A percentile compares a stretch with the other conserved stretches of the same genome.
phyloP scores from a whole-genome alignment of 78 protist species.

The Emiliania huxleyi region DNA sequence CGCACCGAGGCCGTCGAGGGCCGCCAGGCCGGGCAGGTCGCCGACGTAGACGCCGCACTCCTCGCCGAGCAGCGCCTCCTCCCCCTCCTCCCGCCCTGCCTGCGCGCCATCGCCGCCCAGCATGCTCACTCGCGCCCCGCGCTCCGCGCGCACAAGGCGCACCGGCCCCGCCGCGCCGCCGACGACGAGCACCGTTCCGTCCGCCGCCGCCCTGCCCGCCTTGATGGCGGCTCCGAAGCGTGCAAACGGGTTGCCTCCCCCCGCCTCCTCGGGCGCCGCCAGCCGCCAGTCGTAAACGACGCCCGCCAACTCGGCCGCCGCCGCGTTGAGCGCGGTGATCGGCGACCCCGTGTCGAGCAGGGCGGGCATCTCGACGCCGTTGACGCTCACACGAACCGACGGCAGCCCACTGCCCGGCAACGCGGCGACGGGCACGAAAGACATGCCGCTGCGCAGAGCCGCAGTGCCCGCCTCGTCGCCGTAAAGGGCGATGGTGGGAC shows the following conservation, averaged over 20 bases:
- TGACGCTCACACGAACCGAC: not conserved
- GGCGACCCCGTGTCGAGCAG: constrained; percentile 4
- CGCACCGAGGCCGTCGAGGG: not conserved
- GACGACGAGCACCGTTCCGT: not conserved
- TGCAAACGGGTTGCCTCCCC: not conserved
- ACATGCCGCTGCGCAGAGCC: not conserved
- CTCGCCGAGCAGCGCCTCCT: too few relatives aligned
- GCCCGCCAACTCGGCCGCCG: not conserved
- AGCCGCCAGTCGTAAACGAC: too few relatives aligned
- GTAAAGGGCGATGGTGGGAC: not conserved
- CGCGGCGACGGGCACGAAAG: not conserved
- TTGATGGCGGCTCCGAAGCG: not conserved
- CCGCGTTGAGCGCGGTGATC: not conserved
- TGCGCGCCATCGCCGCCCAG: too few relatives aligned
- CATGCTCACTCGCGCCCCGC: too few relatives aligned
- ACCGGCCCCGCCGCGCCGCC: not conserved
- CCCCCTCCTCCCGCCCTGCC: too few relatives aligned
- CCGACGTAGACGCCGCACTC: not conserved
- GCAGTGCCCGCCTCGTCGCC: not conserved
- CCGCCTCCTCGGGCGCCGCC: not conserved
- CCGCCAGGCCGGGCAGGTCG: not conserved
- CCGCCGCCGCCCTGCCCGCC: not conserved
- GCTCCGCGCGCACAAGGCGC: not conserved
- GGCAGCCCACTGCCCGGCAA: not conserved
- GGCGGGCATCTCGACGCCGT: not conserved